Conservation (phyloP, 1,139 yeast species). For the Diutina ranongensis region DNA sequence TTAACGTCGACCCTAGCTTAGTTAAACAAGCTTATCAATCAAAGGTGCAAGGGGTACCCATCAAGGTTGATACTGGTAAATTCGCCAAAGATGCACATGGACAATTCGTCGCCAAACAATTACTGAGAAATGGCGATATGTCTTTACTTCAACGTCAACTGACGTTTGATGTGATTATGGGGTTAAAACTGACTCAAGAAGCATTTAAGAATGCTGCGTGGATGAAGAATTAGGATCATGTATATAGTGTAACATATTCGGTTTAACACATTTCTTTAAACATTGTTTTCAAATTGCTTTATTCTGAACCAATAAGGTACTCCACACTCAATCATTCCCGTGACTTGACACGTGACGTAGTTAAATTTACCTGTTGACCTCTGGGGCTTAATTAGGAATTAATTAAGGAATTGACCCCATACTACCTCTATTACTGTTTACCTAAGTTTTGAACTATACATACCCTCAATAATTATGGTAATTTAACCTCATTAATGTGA, state of each 20-base stretch:
- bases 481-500: too few relatives aligned
- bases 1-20: constrained; percentile 17
- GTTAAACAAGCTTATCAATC: constrained; percentile 19
- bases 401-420: neutral
- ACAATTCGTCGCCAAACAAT: constrained; percentile 14
- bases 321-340: neutral
- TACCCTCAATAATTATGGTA: too few relatives aligned
- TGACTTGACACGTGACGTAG: neutral
- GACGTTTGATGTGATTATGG: constrained; percentile 20
- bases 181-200: constrained; percentile 16
- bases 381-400: too few relatives aligned
- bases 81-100: constrained; percentile 11
- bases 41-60: constrained; percentile 25
- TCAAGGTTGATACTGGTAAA: constrained; percentile 9
- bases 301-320: neutral
- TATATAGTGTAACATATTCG: neutral
- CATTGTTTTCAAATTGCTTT: too few relatives aligned
- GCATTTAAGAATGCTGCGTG: constrained; percentile 24
- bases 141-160: constrained; percentile 17
- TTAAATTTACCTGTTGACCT: neutral
- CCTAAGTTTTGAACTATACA: too few relatives aligned
- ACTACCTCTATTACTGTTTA: neutral
- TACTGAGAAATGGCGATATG: constrained; percentile 24
- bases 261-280: neutral
- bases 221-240: constrained; percentile 9